Conservation (phyloP, 257 asterid species). For the Nicotiana tomentosiformis region DNA sequence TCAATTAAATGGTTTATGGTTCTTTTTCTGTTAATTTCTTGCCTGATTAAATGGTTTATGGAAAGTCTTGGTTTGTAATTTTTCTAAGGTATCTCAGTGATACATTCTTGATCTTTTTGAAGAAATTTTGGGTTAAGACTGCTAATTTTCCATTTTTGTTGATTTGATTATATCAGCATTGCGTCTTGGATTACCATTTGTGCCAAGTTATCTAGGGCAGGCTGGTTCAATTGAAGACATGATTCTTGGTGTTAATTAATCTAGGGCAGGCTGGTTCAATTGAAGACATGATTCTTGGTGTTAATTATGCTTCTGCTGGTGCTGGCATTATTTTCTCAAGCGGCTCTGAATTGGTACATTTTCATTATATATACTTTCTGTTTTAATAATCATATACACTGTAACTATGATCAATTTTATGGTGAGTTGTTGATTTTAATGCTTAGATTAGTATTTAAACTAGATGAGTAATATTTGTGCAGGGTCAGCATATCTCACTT, state of each 20-base stretch:
- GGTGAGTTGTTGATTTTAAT: neutral
- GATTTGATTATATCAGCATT: slow-evolving; percentile 40
- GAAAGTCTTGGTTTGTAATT: no score
- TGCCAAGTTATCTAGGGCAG: slow-evolving; percentile 80
- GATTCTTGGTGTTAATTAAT: slow-evolving; percentile 65
- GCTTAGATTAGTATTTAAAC: no score
- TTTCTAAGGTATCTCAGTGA: no score
- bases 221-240: slow-evolving; percentile 52
- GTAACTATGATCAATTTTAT: no score
- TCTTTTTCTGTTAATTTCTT: no score
- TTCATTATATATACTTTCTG: slow-evolving; percentile 58
- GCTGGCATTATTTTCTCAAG: slow-evolving; percentile 91
- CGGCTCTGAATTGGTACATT: slow-evolving; percentile 79
- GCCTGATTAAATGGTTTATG: no score
- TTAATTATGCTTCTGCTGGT: slow-evolving; percentile 64
- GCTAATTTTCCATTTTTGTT: slow-evolving; percentile 32
- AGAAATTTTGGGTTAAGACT: slow-evolving; percentile 25
- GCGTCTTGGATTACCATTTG: slow-evolving; percentile 78
- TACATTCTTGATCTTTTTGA: neutral
- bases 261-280: no score
- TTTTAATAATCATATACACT: neutral
- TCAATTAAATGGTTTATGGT: no score
- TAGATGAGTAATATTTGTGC: neutral
- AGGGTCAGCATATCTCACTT: slow-evolving; percentile 90
- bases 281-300: no score